These are phyloP conservation scores for Cutaneotrichosporon dermatis DNA, from an alignment of 1,284 basidiomycete species.

Conservation along the genomic window DNA sequence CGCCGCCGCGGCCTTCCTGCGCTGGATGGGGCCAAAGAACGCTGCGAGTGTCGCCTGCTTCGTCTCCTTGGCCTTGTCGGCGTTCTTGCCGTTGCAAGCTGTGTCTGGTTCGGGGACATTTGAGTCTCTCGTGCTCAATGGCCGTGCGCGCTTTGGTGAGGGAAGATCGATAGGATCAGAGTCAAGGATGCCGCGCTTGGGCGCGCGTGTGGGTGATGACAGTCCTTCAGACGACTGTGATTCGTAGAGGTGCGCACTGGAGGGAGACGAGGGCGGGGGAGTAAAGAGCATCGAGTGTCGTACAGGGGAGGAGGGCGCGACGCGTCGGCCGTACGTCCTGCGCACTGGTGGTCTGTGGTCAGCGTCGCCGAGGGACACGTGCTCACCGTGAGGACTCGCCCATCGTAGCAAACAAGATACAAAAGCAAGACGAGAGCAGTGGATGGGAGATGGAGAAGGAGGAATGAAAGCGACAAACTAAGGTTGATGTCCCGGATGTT, in stretches of 20 bases:
- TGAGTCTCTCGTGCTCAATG: too few relatives aligned
- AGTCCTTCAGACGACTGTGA: neutral
- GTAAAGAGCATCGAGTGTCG: constrained; percentile 3
- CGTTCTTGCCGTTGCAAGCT: too few relatives aligned
- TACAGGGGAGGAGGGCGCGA: constrained; percentile 12
- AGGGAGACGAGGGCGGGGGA: constrained; percentile 6
- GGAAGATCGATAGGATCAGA: neutral
- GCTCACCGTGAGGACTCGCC: too few relatives aligned
- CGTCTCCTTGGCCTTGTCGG: neutral
- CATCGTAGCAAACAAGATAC: too few relatives aligned
- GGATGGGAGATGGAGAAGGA: too few relatives aligned
- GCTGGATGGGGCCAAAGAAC: constrained; percentile 3
- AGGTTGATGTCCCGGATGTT: too few relatives aligned
- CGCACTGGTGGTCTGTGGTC: constrained; percentile 26
- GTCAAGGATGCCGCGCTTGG: constrained; percentile 2
- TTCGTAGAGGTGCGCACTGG: neutral
- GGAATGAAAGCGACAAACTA: too few relatives aligned
- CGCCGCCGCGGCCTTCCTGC: neutral
- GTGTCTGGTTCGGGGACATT: too few relatives aligned
- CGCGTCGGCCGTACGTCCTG: constrained; percentile 34
- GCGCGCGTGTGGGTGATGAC: constrained; percentile 1
- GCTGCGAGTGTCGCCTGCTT: constrained; percentile 4
- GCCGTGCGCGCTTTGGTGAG: neutral
- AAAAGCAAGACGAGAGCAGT: too few relatives aligned
- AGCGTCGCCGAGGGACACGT: neutral